Percentiles rank a stretch among this genome's conserved stretches.
These are phyloP conservation scores for Oryza meridionalis DNA, from an alignment of 176 grass and related monocot genomes.

Conservation along the genomic window DNA sequence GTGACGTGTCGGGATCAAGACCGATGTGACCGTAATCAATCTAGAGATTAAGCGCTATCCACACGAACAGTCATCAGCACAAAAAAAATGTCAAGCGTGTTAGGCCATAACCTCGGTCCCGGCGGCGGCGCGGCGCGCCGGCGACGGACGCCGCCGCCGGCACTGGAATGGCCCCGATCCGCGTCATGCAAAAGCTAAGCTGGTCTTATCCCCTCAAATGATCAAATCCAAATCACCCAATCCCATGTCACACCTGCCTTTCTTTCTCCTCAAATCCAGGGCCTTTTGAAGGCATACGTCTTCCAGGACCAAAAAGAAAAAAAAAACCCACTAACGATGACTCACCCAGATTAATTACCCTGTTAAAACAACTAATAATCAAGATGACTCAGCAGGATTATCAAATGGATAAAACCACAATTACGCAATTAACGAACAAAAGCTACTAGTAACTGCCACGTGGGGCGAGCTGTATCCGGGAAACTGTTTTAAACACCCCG, in stretches of 20 bases:
- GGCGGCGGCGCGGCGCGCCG: too few species aligned
- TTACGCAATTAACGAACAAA: not conserved
- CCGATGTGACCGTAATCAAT: not conserved
- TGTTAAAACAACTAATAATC: not conserved
- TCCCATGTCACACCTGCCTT: not conserved
- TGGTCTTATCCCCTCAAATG: too few species aligned
- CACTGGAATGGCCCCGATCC: not conserved
- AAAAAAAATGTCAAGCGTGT: not conserved
- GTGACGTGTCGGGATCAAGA: constrained; percentile 2
- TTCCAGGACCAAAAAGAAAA: too few species aligned
- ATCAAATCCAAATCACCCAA: not conserved
- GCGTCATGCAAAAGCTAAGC: too few species aligned
- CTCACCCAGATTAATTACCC: not conserved
- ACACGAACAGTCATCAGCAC: not conserved
- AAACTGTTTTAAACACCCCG: too few species aligned
- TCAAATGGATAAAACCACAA: not conserved
- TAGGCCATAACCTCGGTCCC: not conserved
- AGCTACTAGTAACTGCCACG: not conserved
- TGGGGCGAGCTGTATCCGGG: constrained; percentile 6
- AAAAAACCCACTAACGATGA: not conserved
- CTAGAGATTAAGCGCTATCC: not conserved
- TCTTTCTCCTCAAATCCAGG: not conserved
- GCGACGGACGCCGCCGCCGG: not conserved
- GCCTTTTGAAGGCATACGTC: not conserved
- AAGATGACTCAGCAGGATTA: not conserved